Evolutionary conservation across 306 rosid species (phyloP).

Genomic region (Cicer bijugum): DNA sequence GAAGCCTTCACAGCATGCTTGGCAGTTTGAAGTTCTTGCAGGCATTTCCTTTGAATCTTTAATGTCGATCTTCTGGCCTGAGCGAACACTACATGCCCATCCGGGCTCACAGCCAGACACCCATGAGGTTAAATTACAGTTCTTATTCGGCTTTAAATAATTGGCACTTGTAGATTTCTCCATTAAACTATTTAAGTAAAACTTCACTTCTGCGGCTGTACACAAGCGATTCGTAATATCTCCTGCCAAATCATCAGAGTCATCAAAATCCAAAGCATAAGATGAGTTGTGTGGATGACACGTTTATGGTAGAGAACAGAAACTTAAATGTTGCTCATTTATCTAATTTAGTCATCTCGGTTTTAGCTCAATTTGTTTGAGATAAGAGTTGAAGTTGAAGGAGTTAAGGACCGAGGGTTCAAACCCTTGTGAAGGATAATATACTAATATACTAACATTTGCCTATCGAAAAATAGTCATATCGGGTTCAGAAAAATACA

Average conservation of each 20-base stretch:
- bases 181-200: conserved; percentile 71
- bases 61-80: conserved; percentile 62
- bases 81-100: conserved; percentile 81
- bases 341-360: conserved; percentile 14
- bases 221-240: conserved; percentile 77
- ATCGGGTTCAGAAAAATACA: conserved; percentile 5
- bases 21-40: conserved; percentile 72
- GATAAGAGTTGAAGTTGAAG: too few relatives aligned
- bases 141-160: conserved; percentile 77
- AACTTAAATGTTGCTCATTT: conserved; percentile 24
- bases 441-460: too few relatives aligned
- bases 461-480: too few relatives aligned
- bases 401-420: too few relatives aligned
- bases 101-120: conserved; percentile 98
- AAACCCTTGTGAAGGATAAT: too few relatives aligned
- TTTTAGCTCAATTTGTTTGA: neutral
- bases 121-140: conserved; percentile 95
- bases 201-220: conserved; percentile 79
- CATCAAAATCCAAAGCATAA: conserved; percentile 29
- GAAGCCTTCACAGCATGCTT: conserved; percentile 91
- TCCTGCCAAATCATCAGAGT: conserved; percentile 57
- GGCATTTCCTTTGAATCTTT: conserved; percentile 70
- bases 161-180: conserved; percentile 54
- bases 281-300: conserved; percentile 24
- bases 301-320: conserved; percentile 12